Conservation (phyloP, 306 rosid genomes). For the Ochetophila trinervis region DNA sequence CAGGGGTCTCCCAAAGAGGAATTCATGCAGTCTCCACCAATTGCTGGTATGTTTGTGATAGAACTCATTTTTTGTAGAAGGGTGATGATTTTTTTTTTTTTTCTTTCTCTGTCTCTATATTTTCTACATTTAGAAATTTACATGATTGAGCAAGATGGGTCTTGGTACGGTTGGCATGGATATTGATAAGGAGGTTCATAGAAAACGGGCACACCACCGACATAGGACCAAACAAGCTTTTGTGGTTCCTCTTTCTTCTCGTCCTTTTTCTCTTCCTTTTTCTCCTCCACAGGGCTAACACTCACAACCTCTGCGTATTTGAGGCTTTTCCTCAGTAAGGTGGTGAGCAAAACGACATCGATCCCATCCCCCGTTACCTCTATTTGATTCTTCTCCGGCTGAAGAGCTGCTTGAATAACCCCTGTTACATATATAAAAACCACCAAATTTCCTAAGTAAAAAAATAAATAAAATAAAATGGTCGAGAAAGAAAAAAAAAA, state of each 20-base stretch:
- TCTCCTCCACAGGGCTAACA: constrained; percentile 24
- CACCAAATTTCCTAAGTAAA: background rate
- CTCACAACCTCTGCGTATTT: constrained; percentile 35
- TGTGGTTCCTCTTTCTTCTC: background rate
- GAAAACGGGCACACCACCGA: background rate
- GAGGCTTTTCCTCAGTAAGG: constrained; percentile 37
- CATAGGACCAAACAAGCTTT: background rate
- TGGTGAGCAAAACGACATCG: constrained; percentile 38
- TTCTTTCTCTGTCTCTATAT: background rate
- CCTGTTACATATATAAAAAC: constrained; percentile 17
- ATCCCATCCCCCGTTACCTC: constrained; percentile 41
- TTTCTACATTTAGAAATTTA: background rate
- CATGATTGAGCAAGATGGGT: constrained; percentile 18
- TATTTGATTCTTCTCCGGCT: constrained; percentile 24
- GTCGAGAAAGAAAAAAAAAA: background rate
- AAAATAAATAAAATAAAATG: background rate
- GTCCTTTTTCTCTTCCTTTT: constrained; percentile 10
- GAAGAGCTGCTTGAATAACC: constrained; percentile 31
- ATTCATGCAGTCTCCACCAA: background rate
- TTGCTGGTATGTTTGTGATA: too few species aligned
- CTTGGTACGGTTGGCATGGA: background rate
- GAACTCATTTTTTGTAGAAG: too few species aligned
- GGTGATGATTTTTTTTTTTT: too few species aligned
- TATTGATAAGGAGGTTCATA: background rate
- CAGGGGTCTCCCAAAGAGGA: too few species aligned